These are phyloP conservation scores for Austroboletus novae-zelandiae DNA, from an alignment of 1,284 basidiomycete genomes.

Conservation along the genomic window DNA sequence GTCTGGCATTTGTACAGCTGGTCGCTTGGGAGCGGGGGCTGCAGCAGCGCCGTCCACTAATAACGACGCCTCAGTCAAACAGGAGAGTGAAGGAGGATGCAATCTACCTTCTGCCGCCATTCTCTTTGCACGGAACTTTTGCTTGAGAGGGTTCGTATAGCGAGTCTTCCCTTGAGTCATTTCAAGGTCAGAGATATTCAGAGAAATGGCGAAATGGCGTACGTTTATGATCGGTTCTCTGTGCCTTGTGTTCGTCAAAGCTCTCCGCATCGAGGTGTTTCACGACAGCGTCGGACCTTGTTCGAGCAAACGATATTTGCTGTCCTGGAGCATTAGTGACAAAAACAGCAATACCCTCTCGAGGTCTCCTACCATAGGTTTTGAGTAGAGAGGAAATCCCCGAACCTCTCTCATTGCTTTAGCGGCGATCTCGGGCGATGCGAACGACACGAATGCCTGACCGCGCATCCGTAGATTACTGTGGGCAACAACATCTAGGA, in stretches of 20 bases:
- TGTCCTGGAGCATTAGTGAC: slow-evolving; percentile 32
- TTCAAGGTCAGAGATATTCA: slow-evolving; percentile 1
- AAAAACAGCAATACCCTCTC: not conserved
- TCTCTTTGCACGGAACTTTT: slow-evolving; percentile 78
- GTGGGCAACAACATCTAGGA: slow-evolving; percentile 92
- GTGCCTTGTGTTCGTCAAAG: slow-evolving; percentile 75
- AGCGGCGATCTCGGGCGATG: slow-evolving; percentile 74
- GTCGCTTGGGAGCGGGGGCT: slow-evolving; percentile 66
- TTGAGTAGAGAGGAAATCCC: slow-evolving; percentile 94
- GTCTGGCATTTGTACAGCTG: slow-evolving; percentile 95
- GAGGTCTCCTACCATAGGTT: slow-evolving; percentile 76
- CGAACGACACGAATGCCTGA: slow-evolving; percentile 96
- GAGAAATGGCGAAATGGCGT: slow-evolving; percentile 18
- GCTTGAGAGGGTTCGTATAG: slow-evolving; percentile 83
- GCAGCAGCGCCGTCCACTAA: slow-evolving; percentile 70
- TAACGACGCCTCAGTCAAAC: slow-evolving; percentile 6
- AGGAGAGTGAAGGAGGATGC: slow-evolving; percentile 10
- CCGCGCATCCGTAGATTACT: slow-evolving; percentile 94
- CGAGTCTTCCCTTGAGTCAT: slow-evolving; percentile 64
- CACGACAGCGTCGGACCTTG: slow-evolving; percentile 88
- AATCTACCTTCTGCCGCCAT: slow-evolving; percentile 70
- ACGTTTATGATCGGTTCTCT: slow-evolving; percentile 83
- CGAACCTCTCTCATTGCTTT: slow-evolving; percentile 91
- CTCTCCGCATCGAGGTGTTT: slow-evolving; percentile 63
- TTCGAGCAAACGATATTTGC: slow-evolving; percentile 93